Conservation (phyloP, 352 stramenopile species). For the Phytophthora melonis region DNA sequence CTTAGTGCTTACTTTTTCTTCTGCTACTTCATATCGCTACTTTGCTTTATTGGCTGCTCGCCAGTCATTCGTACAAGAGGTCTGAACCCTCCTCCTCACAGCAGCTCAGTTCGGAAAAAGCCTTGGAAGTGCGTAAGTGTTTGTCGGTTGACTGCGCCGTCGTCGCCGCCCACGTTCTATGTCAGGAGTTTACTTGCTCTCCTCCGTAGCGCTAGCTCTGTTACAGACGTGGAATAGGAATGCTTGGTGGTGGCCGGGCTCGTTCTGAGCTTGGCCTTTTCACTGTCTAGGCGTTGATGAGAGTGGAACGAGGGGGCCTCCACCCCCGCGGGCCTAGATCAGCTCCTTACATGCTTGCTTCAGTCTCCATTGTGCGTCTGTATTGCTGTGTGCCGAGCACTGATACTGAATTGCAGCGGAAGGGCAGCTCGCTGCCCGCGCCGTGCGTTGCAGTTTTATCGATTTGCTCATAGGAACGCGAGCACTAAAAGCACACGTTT, state of each 20-base stretch:
- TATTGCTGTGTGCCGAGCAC: constrained; percentile 43
- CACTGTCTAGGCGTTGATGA: constrained; percentile 79
- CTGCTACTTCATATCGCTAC: constrained; percentile 26
- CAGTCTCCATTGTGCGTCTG: neutral
- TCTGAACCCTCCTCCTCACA: neutral
- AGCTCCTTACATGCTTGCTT: constrained; percentile 69
- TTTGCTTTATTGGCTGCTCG: neutral
- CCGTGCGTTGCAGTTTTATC: constrained; percentile 84
- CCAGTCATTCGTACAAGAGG: constrained; percentile 38
- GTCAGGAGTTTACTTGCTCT: constrained; percentile 84
- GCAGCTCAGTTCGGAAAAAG: constrained; percentile 33
- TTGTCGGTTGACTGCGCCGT: constrained; percentile 9
- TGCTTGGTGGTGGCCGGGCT: constrained; percentile 65
- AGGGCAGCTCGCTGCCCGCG: constrained; percentile 31
- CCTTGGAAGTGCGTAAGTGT: neutral
- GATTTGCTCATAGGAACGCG: constrained; percentile 83
- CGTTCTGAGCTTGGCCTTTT: constrained; percentile 74
- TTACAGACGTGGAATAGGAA: constrained; percentile 87
- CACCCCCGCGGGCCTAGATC: constrained; percentile 70
- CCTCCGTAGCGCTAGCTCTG: constrained; percentile 76
- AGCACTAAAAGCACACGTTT: constrained; percentile 91
- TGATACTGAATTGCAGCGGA: constrained; percentile 85
- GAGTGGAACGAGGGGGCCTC: constrained; percentile 65
- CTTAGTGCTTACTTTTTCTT: constrained; percentile 8
- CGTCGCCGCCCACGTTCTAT: constrained; percentile 64